These are phyloP conservation scores for Lagerstroemia speciosa DNA, from an alignment of 345 rosid species.

Conservation along the genomic window DNA sequence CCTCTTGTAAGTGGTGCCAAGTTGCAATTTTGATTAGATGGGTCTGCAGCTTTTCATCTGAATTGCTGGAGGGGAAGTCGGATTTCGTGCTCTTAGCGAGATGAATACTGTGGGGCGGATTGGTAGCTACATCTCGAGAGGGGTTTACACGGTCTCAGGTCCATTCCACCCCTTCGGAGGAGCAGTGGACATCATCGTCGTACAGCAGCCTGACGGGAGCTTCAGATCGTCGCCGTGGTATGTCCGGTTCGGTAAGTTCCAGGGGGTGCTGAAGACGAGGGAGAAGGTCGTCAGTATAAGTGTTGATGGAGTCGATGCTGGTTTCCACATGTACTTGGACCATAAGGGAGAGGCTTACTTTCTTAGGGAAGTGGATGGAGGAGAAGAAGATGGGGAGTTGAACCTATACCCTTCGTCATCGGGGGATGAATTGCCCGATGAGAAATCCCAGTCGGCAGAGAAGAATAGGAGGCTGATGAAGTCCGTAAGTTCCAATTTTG, in stretches of 20 bases:
- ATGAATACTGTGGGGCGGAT: constrained; percentile 84
- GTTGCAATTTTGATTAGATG: neutral
- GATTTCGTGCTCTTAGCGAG: constrained; percentile 10
- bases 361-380: constrained; percentile 51
- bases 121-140: constrained; percentile 75
- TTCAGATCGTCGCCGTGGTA: constrained; percentile 99
- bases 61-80: neutral
- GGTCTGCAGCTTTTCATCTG: neutral
- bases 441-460: constrained; percentile 14
- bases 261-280: constrained; percentile 75
- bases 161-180: constrained; percentile 98
- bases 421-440: constrained; percentile 42
- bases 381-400: constrained; percentile 39
- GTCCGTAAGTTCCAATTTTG: constrained; percentile 43
- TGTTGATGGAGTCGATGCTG: constrained; percentile 61
- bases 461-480: constrained; percentile 25
- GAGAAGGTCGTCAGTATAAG: constrained; percentile 53
- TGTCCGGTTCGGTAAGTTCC: constrained; percentile 88
- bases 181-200: constrained; percentile 90
- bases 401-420: constrained; percentile 38
- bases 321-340: constrained; percentile 77
- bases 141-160: constrained; percentile 72
- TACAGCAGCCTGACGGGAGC: constrained; percentile 88
- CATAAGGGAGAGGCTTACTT: constrained; percentile 88
- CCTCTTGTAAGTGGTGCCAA: neutral